Evolutionary conservation across 2,329 filamentous ascomycete species (phyloP).

Genomic region (Myriosclerotinia duriaeana): DNA sequence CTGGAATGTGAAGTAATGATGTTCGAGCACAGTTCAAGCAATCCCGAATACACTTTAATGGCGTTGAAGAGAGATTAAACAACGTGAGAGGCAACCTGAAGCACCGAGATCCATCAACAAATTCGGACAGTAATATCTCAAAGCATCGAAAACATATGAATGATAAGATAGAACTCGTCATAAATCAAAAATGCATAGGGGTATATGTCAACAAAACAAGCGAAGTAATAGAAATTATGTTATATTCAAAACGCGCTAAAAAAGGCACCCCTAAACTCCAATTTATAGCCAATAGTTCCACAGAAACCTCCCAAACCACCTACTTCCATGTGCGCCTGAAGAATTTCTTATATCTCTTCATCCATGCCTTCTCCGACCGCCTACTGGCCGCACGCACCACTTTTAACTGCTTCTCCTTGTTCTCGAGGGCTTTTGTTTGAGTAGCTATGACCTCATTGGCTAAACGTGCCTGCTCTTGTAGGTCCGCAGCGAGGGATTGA

Average conservation of each 20-base stretch:
- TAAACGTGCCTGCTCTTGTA: background rate
- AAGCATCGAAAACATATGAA: background rate
- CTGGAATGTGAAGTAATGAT: too few species aligned
- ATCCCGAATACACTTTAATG: too few species aligned
- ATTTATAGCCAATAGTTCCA: background rate
- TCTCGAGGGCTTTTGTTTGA: background rate
- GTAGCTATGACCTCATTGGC: background rate
- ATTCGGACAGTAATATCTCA: background rate
- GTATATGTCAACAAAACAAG: background rate
- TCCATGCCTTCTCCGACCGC: background rate
- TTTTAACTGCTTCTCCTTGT: background rate
- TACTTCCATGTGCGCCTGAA: slow-evolving; percentile 1
- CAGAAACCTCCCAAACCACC: background rate
- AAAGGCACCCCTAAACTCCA: background rate
- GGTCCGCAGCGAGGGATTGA: background rate
- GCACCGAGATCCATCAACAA: too few species aligned
- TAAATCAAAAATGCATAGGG: background rate
- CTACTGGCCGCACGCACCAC: background rate
- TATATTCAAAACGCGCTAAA: background rate
- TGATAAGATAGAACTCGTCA: background rate
- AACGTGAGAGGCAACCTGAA: too few species aligned
- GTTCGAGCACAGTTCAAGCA: too few species aligned
- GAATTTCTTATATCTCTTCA: slow-evolving; percentile 3
- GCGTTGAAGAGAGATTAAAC: too few species aligned
- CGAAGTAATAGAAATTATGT: background rate